A percentile compares a stretch with the other conserved stretches of the same genome.
Conservation (phyloP, 495 filamentous ascomycete genomes). For the Articulospora tetracladia region DNA sequence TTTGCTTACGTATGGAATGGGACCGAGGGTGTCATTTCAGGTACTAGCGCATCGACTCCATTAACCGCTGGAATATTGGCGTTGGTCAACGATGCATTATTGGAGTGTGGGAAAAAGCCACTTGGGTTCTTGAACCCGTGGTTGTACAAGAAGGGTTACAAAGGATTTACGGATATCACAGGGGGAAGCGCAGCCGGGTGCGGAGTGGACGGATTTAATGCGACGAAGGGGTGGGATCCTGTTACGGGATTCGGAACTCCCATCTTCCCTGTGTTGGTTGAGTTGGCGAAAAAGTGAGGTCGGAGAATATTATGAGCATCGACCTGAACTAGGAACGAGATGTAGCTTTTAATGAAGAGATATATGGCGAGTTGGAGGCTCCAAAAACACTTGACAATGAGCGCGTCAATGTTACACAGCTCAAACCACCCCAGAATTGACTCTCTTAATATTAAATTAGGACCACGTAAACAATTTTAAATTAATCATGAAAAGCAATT, state of each 20-base stretch:
- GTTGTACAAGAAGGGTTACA: slow-evolving; percentile 52
- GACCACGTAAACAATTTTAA: too few species aligned
- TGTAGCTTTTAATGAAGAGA: too few species aligned
- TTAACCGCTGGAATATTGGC: slow-evolving; percentile 44
- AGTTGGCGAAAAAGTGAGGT: slow-evolving; percentile 3
- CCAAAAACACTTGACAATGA: too few species aligned
- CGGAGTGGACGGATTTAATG: slow-evolving; percentile 47
- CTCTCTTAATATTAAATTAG: too few species aligned
- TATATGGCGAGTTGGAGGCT: too few species aligned
- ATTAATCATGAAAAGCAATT: too few species aligned
- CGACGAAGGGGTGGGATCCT: slow-evolving; percentile 57
- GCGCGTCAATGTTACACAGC: too few species aligned
- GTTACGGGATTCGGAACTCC: slow-evolving; percentile 59
- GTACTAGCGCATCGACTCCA: slow-evolving; percentile 32
- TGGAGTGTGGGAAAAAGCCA: slow-evolving; percentile 47
- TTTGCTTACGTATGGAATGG: slow-evolving; percentile 42
- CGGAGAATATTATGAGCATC: too few species aligned
- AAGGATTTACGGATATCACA: slow-evolving; percentile 57
- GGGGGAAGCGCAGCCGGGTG: slow-evolving; percentile 54
- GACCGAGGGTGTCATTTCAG: slow-evolving; percentile 41
- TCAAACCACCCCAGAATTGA: too few species aligned
- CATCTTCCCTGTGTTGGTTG: slow-evolving; percentile 43
- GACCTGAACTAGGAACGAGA: too few species aligned
- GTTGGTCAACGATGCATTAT: slow-evolving; percentile 56
- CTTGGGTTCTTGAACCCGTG: slow-evolving; percentile 60